Conservation (phyloP, 768 basidiomycete species). For the Lactifluus volemus region DNA sequence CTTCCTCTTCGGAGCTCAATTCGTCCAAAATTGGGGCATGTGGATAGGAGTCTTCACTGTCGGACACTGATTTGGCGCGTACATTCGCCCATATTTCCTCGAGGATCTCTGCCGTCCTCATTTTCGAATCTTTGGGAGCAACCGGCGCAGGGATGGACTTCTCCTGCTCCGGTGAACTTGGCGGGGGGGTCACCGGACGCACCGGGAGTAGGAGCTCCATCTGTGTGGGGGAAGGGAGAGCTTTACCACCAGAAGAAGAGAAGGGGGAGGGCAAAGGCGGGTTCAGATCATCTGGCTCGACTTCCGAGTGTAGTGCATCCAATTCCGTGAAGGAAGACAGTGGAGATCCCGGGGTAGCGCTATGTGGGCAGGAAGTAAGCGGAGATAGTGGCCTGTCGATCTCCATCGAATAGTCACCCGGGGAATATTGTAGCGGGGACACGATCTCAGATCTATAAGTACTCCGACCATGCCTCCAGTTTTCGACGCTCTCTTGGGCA, state of each 20-base stretch:
- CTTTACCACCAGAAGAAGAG: background rate
- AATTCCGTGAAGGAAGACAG: conserved; percentile 7
- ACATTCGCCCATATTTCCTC: conserved; percentile 59
- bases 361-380: conserved; percentile 5
- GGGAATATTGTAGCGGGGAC: background rate
- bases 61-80: conserved; percentile 33
- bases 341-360: background rate
- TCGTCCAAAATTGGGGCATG: conserved; percentile 22
- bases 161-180: conserved; percentile 16
- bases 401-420: conserved; percentile 10
- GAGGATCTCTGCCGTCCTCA: conserved; percentile 50
- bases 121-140: conserved; percentile 25
- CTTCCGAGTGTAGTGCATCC: background rate
- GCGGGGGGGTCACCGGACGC: conserved; percentile 24
- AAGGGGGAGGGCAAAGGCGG: conserved; percentile 2
- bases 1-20: conserved; percentile 21
- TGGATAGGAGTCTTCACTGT: conserved; percentile 30
- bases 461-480: conserved; percentile 11
- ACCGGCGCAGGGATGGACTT: conserved; percentile 25
- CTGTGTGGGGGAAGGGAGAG: background rate
- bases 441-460: conserved; percentile 1
- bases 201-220: background rate
- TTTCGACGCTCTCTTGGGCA: conserved; percentile 10
- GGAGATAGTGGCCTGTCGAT: conserved; percentile 6
- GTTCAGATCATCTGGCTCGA: background rate